Evolutionary conservation across 345 rosid species (phyloP), one percentile per base, ranked within the genome.

Genomic region (Tarenaya hassleriana): DNA sequence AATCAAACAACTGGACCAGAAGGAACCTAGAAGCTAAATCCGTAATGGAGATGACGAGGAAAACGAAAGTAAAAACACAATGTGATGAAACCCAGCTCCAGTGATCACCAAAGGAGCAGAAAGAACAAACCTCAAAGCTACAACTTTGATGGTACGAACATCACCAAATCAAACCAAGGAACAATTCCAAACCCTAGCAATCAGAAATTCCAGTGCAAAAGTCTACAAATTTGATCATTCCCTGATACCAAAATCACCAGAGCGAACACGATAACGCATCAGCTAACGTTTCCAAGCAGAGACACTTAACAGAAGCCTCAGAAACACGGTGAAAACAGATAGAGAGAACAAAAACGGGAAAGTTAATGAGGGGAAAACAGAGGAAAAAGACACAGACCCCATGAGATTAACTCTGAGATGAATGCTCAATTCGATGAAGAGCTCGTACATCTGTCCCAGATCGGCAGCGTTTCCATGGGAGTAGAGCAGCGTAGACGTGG

Each of bases 381-480:
- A n/a, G n/a, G n/a, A n/a, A 16, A 2, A 24, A 24, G 29, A 35
- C 10, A 4, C 24, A 24, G 73, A 87, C 98, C 98, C 96, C 84
- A 92, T 75, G 64, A 92, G 84, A 81, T 92, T 88, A 64, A 92
- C 86, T 54, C 90, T 73, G 73, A 92, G 70, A 53, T 84, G 92
- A 76, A 88, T 79, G 80, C 95, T 85, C 55, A 88, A 74, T 67
- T 92, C 83, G 61, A 92, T 69, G 88, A 92, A 88, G 61, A 92
- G 95, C 83, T 92, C 95, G 67, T 92, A 92, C 92, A 92, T 82
- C 90, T 92, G 95, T 16, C 98, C 96, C 73, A 92, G 81, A 81
- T 88, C 96, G 79, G 96, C 94, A 29, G 96, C 98, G 83, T 92
- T 92, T 1, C 98, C 96, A 62, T 91, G 98, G 12, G 96, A 91